phyloP scores from a whole-genome alignment of 208 protist species.

The Phytomonas sp. region DNA sequence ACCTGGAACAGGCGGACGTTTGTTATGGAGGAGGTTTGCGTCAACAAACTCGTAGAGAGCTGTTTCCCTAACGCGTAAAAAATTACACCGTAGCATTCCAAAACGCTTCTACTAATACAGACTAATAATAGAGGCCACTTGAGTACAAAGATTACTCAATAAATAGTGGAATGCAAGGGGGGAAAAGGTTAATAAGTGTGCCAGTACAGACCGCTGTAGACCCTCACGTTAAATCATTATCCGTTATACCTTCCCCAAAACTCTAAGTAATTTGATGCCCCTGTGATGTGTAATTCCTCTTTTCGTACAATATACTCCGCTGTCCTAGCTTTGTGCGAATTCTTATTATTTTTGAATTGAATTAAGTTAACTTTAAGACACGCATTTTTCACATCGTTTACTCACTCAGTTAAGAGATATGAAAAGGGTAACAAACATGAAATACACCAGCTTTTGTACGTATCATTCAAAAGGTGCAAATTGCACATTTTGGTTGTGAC shows the following conservation, averaged over 20 bases:
- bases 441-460: background rate
- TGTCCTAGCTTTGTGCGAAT: background rate
- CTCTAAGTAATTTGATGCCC: background rate
- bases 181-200: background rate
- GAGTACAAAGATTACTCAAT: conserved; percentile 1
- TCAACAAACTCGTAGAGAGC: conserved; percentile 89
- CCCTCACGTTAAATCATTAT: background rate
- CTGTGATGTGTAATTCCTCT: background rate
- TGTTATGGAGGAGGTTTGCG: conserved; percentile 84
- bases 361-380: background rate
- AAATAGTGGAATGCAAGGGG: background rate
- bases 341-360: background rate
- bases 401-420: background rate
- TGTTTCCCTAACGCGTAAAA: conserved; percentile 29
- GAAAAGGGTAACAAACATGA: background rate
- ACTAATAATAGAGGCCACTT: background rate
- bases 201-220: background rate
- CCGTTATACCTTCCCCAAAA: background rate
- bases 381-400: background rate
- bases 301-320: background rate
- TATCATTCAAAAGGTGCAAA: background rate
- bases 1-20: conserved; percentile 76
- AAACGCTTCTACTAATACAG: background rate
- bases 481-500: background rate
- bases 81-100: conserved; percentile 22